Base-by-base conservation (phyloP, 768 basidiomycete genomes). In the Gloeophyllum trabeum region DNA sequence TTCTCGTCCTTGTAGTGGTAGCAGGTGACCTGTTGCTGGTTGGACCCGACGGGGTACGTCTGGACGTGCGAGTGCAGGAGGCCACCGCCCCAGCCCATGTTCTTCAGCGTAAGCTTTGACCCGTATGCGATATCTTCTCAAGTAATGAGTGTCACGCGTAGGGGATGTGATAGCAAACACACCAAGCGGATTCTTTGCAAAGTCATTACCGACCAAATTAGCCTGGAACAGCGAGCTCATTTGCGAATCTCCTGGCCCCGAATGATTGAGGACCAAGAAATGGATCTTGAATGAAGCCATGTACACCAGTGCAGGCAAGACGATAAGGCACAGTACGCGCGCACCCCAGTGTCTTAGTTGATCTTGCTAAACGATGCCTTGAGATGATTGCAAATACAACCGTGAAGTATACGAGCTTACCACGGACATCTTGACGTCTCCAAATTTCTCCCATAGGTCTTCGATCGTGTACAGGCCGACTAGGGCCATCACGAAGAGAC, bases 1-100 rank as follows among this genome's bases (percentile, higher is more conserved):
- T 99, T 99, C 38, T 81, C 79, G 56, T 98, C 96, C 65, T 96
- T 97, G 76, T 99, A 98, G 65, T 99, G 96, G 59, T 98, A 99
- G 61, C 96, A 99, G 0, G 96, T 98, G 3, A 98, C 80, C 61
- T 99, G 96, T 54, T 98, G 96, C 56, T 98, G 96, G 43, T 67
- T 66, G 0, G 92, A 96, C 10, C 94, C 96, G 18, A 81, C 70
- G 1, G 96, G 96, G 58, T 81, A 96, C 1, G 89, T 81, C 54
- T 97, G 94, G n/a, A 91, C 75, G 58, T 99, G 96, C 3, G 94
- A 98, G 58, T 99, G 96, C 3, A 99, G 67, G 3, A 99, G 72
- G 21, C 96, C 96, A 40, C 96, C 96, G 13, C 94, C 96, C 71
- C 86, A 99, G 7, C 92, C 96, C 73, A 96, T 87, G 60, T 96